Evolutionary conservation across 805 yeast species (phyloP).

Genomic region (Candida tammaniensis): DNA sequence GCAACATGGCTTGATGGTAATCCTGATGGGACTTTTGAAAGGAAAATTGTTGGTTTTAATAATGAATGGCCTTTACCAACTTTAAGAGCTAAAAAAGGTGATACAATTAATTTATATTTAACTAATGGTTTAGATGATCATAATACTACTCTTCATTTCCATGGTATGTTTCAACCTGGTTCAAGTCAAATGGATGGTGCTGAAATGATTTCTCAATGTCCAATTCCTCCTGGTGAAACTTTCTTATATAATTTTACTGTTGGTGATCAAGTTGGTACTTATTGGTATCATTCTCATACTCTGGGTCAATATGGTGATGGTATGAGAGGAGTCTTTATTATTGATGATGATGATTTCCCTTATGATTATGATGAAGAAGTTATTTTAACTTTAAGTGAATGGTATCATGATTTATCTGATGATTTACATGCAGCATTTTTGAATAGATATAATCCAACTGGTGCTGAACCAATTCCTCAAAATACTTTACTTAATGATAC

Average conservation of each 20-base stretch:
- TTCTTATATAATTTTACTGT: conserved; percentile 86
- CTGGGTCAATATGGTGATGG: conserved; percentile 93
- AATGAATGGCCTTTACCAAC: conserved; percentile 87
- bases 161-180: conserved; percentile 84
- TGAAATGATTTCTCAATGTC: conserved; percentile 84
- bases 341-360: conserved; percentile 59
- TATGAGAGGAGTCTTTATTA: conserved; percentile 73
- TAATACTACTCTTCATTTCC: conserved; percentile 85
- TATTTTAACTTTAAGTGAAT: conserved; percentile 55
- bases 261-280: conserved; percentile 79
- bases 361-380: conserved; percentile 64
- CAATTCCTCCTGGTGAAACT: conserved; percentile 76
- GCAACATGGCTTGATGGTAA: conserved; percentile 65
- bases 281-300: conserved; percentile 97
- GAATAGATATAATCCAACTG: conserved; percentile 73
- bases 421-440: conserved; percentile 48
- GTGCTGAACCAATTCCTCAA: conserved; percentile 80
- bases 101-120: conserved; percentile 67
- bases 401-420: conserved; percentile 56
- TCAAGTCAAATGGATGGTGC: conserved; percentile 89
- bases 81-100: conserved; percentile 73
- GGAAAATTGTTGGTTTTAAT: conserved; percentile 65
- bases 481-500: conserved; percentile 65
- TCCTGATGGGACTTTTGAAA: conserved; percentile 61
- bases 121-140: conserved; percentile 69